Evolutionary conservation across 169 alveolate species (phyloP).

Genomic region (Cryptosporidium parvum): DNA sequence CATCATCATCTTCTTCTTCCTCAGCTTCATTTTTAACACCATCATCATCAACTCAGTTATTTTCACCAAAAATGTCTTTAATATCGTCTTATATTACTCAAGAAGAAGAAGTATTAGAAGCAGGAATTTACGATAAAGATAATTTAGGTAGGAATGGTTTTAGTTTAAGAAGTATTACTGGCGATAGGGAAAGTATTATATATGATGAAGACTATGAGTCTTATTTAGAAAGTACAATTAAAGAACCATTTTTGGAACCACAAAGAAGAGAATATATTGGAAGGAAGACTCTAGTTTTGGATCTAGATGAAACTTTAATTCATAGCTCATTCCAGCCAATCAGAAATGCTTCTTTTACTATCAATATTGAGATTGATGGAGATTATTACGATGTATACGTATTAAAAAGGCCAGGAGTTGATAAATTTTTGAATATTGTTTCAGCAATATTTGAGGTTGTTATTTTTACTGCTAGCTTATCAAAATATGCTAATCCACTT

Average conservation of each 20-base stretch:
- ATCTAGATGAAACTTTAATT: conserved; percentile 84
- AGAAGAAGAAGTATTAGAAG: not conserved
- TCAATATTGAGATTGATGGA: conserved; percentile 83
- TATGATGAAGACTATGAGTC: conserved; percentile 29
- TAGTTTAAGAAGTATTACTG: not conserved
- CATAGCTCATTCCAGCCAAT: conserved; percentile 80
- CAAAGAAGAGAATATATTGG: conserved; percentile 74
- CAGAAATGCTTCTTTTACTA: conserved; percentile 77
- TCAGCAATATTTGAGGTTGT: conserved; percentile 84
- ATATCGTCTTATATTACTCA: conserved; percentile 13
- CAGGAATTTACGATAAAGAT: not conserved
- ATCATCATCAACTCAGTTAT: not conserved
- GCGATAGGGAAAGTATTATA: conserved; percentile 30
- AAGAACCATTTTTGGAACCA: conserved; percentile 68
- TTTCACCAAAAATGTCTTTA: conserved; percentile 3
- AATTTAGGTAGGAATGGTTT: not conserved
- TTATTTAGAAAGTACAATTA: conserved; percentile 1
- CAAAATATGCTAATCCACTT: conserved; percentile 89
- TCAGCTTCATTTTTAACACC: not conserved
- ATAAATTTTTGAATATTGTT: conserved; percentile 81
- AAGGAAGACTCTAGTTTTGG: conserved; percentile 82
- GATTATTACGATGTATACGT: conserved; percentile 83
- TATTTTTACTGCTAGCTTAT: conserved; percentile 86
- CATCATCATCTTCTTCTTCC: not conserved
- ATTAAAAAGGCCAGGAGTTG: conserved; percentile 86